A percentile compares a stretch with the other conserved stretches of the same genome.
Conservation (phyloP, 805 yeast species). For the Metschnikowia kunwiensis region DNA sequence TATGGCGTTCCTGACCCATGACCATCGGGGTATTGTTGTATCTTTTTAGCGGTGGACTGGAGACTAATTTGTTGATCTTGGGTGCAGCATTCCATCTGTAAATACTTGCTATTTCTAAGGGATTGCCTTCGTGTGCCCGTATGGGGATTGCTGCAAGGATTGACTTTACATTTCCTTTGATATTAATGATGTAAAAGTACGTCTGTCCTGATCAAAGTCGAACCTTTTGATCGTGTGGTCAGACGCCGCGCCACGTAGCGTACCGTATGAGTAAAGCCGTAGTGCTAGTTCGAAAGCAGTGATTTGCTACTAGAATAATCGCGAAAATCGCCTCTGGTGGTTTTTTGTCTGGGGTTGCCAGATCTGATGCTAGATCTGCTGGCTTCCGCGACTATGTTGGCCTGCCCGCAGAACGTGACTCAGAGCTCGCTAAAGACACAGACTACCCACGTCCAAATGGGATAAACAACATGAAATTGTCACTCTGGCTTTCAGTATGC, state of each 20-base stretch:
- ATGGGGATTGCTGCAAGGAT: constrained; percentile 69
- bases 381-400: too few relatives aligned
- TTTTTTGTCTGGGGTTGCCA: too few relatives aligned
- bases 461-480: constrained; percentile 3
- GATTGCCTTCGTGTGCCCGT: constrained; percentile 74
- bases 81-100: constrained; percentile 69
- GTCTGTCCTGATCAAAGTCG: neutral
- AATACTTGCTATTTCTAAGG: constrained; percentile 53
- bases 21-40: constrained; percentile 57
- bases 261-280: too few relatives aligned
- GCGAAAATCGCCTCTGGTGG: too few relatives aligned
- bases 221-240: too few relatives aligned
- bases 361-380: too few relatives aligned
- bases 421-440: too few relatives aligned
- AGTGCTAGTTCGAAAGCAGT: too few relatives aligned
- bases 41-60: constrained; percentile 50
- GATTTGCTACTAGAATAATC: too few relatives aligned
- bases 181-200: neutral
- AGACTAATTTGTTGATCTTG: constrained; percentile 62
- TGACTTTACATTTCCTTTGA: constrained; percentile 42
- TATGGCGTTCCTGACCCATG: constrained; percentile 69
- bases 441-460: too few relatives aligned
- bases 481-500: constrained; percentile 2
- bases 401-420: too few relatives aligned
- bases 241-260: too few relatives aligned